A percentile compares a stretch with the other conserved stretches of the same genome.
Conservation (phyloP, 129 eudicot species). For the Apium graveolens region DNA sequence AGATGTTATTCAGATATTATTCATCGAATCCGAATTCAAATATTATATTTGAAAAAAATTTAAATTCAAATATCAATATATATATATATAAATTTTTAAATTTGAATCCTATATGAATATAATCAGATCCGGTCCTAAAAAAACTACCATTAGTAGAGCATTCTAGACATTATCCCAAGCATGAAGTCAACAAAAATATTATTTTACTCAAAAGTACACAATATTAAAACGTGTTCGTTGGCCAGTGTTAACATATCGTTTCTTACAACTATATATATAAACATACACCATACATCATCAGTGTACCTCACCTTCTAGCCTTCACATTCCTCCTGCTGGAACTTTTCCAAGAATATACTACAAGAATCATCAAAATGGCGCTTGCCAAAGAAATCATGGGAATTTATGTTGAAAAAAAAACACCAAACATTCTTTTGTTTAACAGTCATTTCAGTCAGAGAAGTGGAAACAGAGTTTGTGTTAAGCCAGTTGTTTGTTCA, state of each 20-base stretch:
- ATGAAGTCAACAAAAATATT: too few species aligned
- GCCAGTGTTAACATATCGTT: too few species aligned
- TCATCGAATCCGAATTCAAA: too few species aligned
- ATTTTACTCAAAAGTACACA: background rate
- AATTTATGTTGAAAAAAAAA: conserved; percentile 26
- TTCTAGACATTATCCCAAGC: background rate
- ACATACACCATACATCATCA: background rate
- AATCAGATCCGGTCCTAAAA: too few species aligned
- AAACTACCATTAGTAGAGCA: background rate
- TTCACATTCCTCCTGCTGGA: background rate
- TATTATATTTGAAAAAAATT: too few species aligned
- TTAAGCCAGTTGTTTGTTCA: conserved; percentile 23
- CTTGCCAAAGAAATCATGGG: conserved; percentile 52
- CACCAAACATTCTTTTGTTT: conserved; percentile 21
- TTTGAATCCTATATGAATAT: too few species aligned
- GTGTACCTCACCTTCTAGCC: too few species aligned
- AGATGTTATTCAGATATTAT: too few species aligned
- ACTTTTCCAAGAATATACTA: background rate
- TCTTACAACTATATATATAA: background rate
- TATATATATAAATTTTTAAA: too few species aligned
- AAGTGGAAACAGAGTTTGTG: background rate
- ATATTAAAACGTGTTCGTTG: background rate
- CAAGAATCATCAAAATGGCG: conserved; percentile 34
- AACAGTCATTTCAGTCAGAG: background rate
- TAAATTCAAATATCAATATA: too few species aligned